phyloP scores from a whole-genome alignment of 2,329 filamentous ascomycete genomes.

The Ceratocystis destructans region DNA sequence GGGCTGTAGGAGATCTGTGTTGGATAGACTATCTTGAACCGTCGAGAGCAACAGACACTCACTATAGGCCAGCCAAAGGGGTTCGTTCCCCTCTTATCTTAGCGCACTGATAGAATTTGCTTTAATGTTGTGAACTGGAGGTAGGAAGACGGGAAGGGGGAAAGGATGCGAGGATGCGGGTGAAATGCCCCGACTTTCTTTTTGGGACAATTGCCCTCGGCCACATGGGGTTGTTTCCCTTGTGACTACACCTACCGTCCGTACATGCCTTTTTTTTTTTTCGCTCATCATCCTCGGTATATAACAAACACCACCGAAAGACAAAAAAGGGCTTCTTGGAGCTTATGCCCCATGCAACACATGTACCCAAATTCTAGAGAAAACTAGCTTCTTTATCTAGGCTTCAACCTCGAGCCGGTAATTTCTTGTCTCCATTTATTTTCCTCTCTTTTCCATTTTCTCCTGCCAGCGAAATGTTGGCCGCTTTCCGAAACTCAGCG shows the following conservation, averaged over 20 bases:
- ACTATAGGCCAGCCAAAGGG: background rate
- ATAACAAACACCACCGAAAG: background rate
- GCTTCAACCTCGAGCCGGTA: background rate
- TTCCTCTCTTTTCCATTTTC: slow-evolving; percentile 10
- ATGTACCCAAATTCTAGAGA: background rate
- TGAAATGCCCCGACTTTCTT: background rate
- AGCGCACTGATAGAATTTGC: background rate
- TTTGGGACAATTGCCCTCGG: slow-evolving; percentile 3
- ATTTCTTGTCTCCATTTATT: slow-evolving; percentile 10
- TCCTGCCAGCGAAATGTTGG: slow-evolving; percentile 13
- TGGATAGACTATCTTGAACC: too few relatives aligned
- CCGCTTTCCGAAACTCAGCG: slow-evolving; percentile 12
- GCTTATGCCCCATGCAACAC: background rate
- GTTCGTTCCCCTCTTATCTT: background rate
- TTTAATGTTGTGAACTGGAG: background rate
- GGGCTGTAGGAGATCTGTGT: too few relatives aligned
- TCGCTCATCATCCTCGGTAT: slow-evolving; percentile 3
- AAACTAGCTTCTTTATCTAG: background rate
- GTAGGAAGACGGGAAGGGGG: background rate
- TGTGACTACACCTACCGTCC: background rate
- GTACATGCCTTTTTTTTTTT: slow-evolving; percentile 5
- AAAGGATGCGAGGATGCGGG: background rate
- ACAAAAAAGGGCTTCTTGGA: background rate
- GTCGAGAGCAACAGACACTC: too few relatives aligned
- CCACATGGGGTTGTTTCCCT: slow-evolving; percentile 7